Evolutionary conservation across 345 rosid species (phyloP), one percentile per base, ranked within the genome.

Genomic region (Lumnitzera littorea): DNA sequence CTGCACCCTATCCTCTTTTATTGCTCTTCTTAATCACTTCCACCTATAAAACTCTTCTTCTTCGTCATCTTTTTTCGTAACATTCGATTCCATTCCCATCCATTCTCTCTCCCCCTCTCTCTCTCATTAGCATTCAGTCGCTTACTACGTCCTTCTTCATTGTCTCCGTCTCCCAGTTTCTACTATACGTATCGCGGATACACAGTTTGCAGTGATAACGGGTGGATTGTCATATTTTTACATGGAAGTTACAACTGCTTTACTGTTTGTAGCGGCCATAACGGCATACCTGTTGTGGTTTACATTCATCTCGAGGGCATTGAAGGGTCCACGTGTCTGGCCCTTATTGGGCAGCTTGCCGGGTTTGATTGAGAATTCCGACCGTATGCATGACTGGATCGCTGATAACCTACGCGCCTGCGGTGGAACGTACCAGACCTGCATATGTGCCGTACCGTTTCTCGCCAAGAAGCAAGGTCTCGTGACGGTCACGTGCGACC

Each of bases 341-440:
- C 92, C 95, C 3, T 51, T 94, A 46, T 50, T 90, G 67, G 99
- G 99, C 31, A 94, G 97, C 72, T 91, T 94, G 6, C 97, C 99
- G 1, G 97, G 96, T 12, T 67, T 94, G 60, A 79, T 94, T 56
- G 85, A 88, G 80, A 94, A 94, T 43, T 77, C 84, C 61, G 96
- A 90, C 65, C 85, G 97, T 51, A 60, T 94, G 87, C 99, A 90
- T 51, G 99, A 94, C 71, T 94, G 97, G 99, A 94, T 94, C 83
- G 76, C 81, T 71, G 96, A 90, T 72, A 94, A 88, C 69, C 97
- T 90, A 41, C 89, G 79, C 7, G 97, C 92, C 15, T 82, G 91
- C 62, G 92, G 95, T 56, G 99, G 99, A 56, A 94, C 99, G 48
- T 94, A 94, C 80, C 97, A 94, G 76, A 94, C 97, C 51, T 94